Percentiles rank a stretch among this genome's conserved stretches.
Conservation (phyloP, 192 early-diverging fungal species). For the Funneliformis geosporum region DNA sequence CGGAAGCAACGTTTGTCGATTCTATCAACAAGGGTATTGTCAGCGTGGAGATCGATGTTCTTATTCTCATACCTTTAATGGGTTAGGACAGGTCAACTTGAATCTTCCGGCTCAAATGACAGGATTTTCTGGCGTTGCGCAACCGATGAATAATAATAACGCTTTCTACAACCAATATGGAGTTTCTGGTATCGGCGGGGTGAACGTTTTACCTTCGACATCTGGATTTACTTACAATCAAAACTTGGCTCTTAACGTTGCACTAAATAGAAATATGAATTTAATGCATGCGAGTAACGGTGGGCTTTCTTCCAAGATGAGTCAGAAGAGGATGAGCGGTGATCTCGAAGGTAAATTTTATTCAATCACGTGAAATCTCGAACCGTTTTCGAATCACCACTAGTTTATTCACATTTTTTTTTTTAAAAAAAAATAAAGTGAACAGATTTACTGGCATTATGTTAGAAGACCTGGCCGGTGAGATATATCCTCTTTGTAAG, state of each 20-base stretch:
- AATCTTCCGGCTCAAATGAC: neutral
- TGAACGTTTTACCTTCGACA: neutral
- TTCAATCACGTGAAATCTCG: neutral
- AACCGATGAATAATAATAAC: neutral
- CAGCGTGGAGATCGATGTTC: slow-evolving; percentile 54
- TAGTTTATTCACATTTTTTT: neutral
- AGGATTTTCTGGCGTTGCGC: neutral
- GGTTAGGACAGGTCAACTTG: slow-evolving; percentile 6
- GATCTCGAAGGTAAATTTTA: slow-evolving; percentile 31
- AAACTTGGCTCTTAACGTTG: slow-evolving; percentile 29
- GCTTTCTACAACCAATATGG: slow-evolving; percentile 30
- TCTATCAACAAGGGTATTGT: slow-evolving; percentile 38
- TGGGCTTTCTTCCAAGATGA: slow-evolving; percentile 9
- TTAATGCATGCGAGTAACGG: neutral
- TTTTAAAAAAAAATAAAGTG: neutral
- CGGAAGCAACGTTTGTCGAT: slow-evolving; percentile 25
- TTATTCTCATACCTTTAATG: slow-evolving; percentile 45
- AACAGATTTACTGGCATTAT: slow-evolving; percentile 69
- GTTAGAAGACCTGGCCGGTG: slow-evolving; percentile 70
- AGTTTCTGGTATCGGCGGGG: neutral
- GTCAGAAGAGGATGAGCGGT: slow-evolving; percentile 31
- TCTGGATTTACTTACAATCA: slow-evolving; percentile 28
- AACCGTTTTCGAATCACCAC: neutral
- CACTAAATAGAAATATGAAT: slow-evolving; percentile 16
- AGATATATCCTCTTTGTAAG: slow-evolving; percentile 79